Conservation (phyloP, 106 monocot genomes). For the Acorus calamus region DNA sequence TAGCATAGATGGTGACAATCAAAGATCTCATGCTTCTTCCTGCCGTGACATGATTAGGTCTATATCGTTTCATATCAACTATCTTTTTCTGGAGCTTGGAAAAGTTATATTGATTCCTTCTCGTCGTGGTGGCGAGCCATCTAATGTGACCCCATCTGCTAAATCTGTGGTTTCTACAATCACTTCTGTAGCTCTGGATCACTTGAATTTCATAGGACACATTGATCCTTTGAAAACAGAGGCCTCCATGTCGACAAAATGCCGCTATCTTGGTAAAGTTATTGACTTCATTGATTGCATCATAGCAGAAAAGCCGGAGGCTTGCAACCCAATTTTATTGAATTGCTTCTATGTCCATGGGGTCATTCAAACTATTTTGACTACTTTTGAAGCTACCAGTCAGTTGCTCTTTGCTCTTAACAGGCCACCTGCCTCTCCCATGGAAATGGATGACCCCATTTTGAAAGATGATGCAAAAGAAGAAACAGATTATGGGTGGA, state of each 20-base stretch:
- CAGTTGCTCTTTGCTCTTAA: conserved; percentile 86
- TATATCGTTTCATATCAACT: conserved; percentile 80
- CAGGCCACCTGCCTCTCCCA: conserved; percentile 73
- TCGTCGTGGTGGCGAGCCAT: conserved; percentile 66
- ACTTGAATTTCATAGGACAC: conserved; percentile 79
- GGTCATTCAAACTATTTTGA: conserved; percentile 65
- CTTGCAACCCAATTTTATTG: conserved; percentile 77
- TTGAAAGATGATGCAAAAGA: conserved; percentile 37
- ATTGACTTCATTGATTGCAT: conserved; percentile 82
- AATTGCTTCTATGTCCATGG: conserved; percentile 76
- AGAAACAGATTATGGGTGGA: conserved; percentile 66
- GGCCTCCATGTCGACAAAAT: conserved; percentile 57
- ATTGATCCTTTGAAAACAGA: conserved; percentile 33
- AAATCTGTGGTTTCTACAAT: conserved; percentile 61
- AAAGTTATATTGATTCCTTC: conserved; percentile 78
- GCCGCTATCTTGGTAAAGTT: conserved; percentile 91
- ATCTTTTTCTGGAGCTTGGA: conserved; percentile 84
- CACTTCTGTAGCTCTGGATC: conserved; percentile 60
- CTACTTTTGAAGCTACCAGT: conserved; percentile 95
- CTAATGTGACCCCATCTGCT: conserved; percentile 48
- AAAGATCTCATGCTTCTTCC: conserved; percentile 57
- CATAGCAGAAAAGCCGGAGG: conserved; percentile 79
- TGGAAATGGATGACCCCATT: conserved; percentile 72
- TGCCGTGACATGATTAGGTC: conserved; percentile 91
- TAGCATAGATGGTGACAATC: conserved; percentile 62